Evolutionary conservation across 75 land plant species (phyloP).

Genomic region (Ceratopteris richardii): DNA sequence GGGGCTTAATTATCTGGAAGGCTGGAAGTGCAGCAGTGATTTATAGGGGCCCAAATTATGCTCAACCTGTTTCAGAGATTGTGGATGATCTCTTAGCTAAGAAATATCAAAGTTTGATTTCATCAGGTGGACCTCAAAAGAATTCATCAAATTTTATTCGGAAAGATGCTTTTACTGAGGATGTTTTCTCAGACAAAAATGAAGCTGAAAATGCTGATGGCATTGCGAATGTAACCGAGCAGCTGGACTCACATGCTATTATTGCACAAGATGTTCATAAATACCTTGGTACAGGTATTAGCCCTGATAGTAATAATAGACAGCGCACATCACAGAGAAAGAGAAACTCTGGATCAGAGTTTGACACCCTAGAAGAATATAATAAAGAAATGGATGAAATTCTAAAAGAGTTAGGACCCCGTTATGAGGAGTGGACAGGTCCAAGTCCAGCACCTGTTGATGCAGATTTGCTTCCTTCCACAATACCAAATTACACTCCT

Average conservation of each 20-base stretch:
- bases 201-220: no score
- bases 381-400: conserved; percentile 30
- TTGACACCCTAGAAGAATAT: conserved; percentile 6
- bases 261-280: neutral
- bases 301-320: neutral
- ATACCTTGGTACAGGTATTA: neutral
- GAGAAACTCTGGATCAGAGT: neutral
- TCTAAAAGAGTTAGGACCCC: conserved; percentile 57
- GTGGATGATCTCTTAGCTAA: neutral
- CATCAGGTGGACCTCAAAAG: neutral
- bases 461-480: conserved; percentile 54
- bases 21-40: conserved; percentile 53
- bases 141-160: neutral
- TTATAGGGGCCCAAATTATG: conserved; percentile 49
- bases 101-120: neutral
- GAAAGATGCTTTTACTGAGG: neutral
- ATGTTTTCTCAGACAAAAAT: neutral
- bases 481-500: conserved; percentile 40
- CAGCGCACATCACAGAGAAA: neutral
- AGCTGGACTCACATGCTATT: no score
- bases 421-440: conserved; percentile 59
- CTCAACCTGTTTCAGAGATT: conserved; percentile 10
- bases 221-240: no score
- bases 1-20: conserved; percentile 71
- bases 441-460: conserved; percentile 55